Evolutionary conservation across 164 flowering plant species (phyloP).

Genomic region (Brasenia schreberi): DNA sequence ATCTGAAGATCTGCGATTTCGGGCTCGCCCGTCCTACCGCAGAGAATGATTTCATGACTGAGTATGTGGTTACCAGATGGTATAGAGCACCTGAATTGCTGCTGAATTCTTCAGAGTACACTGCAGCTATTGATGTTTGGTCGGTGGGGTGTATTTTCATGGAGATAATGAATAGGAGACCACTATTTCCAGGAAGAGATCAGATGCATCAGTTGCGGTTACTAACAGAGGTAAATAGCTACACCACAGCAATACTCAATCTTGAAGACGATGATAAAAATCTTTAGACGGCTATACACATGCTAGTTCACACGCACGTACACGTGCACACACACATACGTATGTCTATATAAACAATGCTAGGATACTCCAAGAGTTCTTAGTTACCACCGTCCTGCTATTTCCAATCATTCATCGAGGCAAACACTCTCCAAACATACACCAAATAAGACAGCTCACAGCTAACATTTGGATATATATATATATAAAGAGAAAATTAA

Average conservation of each 20-base stretch:
- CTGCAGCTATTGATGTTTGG: conserved; percentile 97
- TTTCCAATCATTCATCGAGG: too few relatives aligned
- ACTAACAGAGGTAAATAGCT: conserved; percentile 56
- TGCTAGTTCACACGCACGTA: not conserved
- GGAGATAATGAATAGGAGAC: conserved; percentile 82
- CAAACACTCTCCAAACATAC: too few relatives aligned
- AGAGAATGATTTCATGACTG: conserved; percentile 84
- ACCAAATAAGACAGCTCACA: too few relatives aligned
- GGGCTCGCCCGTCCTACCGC: conserved; percentile 84
- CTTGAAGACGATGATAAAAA: not conserved
- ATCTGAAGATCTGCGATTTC: conserved; percentile 81
- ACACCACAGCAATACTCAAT: not conserved
- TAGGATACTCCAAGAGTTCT: too few relatives aligned
- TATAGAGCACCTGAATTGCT: conserved; percentile 90
- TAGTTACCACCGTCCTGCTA: too few relatives aligned
- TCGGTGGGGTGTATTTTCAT: conserved; percentile 94
- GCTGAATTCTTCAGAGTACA: conserved; percentile 78
- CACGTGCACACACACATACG: too few relatives aligned
- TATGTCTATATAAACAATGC: too few relatives aligned
- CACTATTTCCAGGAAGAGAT: conserved; percentile 85
- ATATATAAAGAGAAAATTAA: too few relatives aligned
- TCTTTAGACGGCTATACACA: too few relatives aligned
- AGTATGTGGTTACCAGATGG: conserved; percentile 97
- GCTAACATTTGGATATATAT: too few relatives aligned
- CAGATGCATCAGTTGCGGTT: conserved; percentile 89